Base-by-base conservation (phyloP, 345 rosid genomes). In the thale cress (Arabidopsis thaliana) region DNA sequence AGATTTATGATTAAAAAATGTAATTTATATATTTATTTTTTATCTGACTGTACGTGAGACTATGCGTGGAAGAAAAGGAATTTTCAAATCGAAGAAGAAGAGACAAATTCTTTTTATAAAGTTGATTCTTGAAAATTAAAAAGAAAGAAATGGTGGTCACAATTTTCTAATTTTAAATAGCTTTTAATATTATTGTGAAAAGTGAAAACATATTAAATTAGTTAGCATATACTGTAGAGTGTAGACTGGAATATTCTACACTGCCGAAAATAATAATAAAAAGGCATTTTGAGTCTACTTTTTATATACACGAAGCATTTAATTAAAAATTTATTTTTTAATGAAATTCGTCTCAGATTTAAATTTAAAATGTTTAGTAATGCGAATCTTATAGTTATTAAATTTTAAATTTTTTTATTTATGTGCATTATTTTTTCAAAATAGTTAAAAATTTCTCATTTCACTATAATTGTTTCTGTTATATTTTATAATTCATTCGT, bases 21-120 rank as follows among this genome's bases (percentile, higher is more conserved):
- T 20, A 38, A 40, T 66, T 14, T 33, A 33, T 49, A 41, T 42
- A 50, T 49, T 20, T 16, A 16, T 16, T 59, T 53, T 49, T 41
- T 24, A 37, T 67, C 40, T 48, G 70, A 68, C 64, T 76, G 64
- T 67, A 73, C 16, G 50, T 7, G 57, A 49, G 32, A 34, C 40
- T 73, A 73, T 74, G 78, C 78, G 32, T 65, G 58, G 37, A 58
- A 50, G 65, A 50, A 30, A 75, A 58, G 49, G 3, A 60, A 50
- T 67, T 53, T 76, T 52, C 70, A 61, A 76, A 62, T 62, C 48
- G 38, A 67, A 38, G 74, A 28, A 69, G 75, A 76, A 76, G 75
- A 76, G 80, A 76, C 75, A 76, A 76, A 69, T 28, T 28, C 4
- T 28, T 28, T 28, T 11, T 22, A 25, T 75, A 67, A 75, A 67